A percentile compares a stretch with the other conserved stretches of the same genome.
Conservation (phyloP, 2,329 filamentous ascomycete species). For the Ceratocystis ficicola region DNA sequence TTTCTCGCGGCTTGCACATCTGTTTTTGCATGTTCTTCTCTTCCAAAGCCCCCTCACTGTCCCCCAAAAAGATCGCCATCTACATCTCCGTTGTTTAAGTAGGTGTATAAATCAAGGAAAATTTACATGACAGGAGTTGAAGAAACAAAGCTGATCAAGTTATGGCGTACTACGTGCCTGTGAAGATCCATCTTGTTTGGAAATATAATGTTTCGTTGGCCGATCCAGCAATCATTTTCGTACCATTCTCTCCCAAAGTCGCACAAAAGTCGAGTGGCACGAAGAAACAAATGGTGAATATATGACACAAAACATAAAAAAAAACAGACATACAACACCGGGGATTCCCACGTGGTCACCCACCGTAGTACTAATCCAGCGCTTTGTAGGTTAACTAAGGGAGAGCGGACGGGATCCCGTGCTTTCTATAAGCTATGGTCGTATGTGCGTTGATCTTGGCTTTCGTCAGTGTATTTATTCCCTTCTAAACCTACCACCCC, state of each 20-base stretch:
- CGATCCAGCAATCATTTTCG: too few species aligned
- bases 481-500: too few species aligned
- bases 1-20: not conserved
- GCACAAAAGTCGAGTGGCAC: not conserved
- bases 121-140: not conserved
- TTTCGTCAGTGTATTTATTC: not conserved
- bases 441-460: not conserved
- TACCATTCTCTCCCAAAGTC: not conserved
- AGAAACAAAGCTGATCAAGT: not conserved
- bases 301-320: not conserved
- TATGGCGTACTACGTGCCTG: not conserved
- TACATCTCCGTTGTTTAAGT: not conserved
- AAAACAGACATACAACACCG: not conserved
- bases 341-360: conserved; percentile 7
- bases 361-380: conserved; percentile 1
- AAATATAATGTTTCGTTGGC: too few species aligned
- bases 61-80: too few species aligned
- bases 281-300: not conserved
- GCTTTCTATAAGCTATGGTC: conserved; percentile 8
- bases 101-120: not conserved
- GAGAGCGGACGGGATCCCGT: conserved; percentile 11
- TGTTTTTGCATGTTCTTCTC: conserved; percentile 16
- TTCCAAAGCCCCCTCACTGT: not conserved
- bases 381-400: conserved; percentile 9
- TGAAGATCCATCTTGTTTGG: not conserved